These are phyloP conservation scores for Decorospora gaudefroyi DNA, from an alignment of 2,329 filamentous ascomycete species.

Conservation along the genomic window DNA sequence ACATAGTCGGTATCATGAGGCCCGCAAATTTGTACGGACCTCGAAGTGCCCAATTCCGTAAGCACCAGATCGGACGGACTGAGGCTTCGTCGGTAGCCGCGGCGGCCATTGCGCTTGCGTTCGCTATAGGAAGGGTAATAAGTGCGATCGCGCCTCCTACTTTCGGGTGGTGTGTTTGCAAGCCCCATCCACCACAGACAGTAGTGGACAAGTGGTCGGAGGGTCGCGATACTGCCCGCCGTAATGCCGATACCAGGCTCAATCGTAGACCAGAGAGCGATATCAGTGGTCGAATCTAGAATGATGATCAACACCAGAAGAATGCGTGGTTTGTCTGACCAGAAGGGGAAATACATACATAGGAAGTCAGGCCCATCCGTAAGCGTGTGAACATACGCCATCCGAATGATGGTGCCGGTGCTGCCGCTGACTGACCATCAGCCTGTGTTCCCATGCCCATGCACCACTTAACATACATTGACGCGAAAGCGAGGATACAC, in stretches of 20 bases:
- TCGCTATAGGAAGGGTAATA: constrained; percentile 15
- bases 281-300: constrained; percentile 47
- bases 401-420: constrained; percentile 55
- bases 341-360: constrained; percentile 28
- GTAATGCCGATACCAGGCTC: constrained; percentile 49
- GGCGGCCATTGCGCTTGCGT: constrained; percentile 20
- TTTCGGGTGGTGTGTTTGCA: constrained; percentile 20
- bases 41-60: constrained; percentile 14
- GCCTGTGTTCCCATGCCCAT: background rate
- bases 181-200: constrained; percentile 30
- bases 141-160: constrained; percentile 9
- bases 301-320: background rate
- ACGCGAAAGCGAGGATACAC: constrained; percentile 57
- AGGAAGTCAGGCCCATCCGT: constrained; percentile 50
- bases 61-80: constrained; percentile 26
- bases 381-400: constrained; percentile 50
- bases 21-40: constrained; percentile 18
- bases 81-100: constrained; percentile 28
- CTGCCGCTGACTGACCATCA: constrained; percentile 51
- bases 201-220: constrained; percentile 54
- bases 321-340: constrained; percentile 3
- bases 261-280: constrained; percentile 48
- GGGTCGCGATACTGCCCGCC: constrained; percentile 55
- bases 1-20: constrained; percentile 4
- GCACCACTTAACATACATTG: constrained; percentile 27